Evolutionary conservation across 1,139 yeast genomes (phyloP), one percentile per base, ranked within the genome.

Genomic region (Yamadazyma diospyri): DNA sequence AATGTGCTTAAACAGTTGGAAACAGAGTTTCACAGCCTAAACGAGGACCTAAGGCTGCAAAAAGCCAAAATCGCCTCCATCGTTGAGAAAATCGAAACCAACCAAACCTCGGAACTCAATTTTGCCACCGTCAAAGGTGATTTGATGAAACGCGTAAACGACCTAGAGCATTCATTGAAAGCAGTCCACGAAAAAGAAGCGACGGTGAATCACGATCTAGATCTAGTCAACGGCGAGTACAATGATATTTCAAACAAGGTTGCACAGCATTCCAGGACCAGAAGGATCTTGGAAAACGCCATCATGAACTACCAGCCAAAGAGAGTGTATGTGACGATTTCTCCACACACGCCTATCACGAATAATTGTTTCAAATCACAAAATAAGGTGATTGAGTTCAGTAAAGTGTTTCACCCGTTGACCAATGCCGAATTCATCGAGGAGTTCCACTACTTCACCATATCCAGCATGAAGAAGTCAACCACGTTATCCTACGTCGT

Each of bases 221-320:
- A 29, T 6, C 4, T 18, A 8, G 15, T 20, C 11, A 17, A 27
- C 6, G 6, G 10, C 2, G 25, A 34, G 4, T 37, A 37, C 14
- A 29, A 29, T 3, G 43, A 41, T 11, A 27, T 32, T 11, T 16
- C 21, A 2, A 16, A 15, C 5, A 43, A 41, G 23, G 24, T 41
- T 5, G 16, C 29, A 8, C 29, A 51, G 12, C 59, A 61, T 35
- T 51, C 53, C 8, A 33, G 35, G 4, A 61, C 60, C 35, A 40
- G 72, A 41, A 56, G 72, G 38, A 59, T 64, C 6, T 53, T 77
- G 24, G 78, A 76, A 46, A 72, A 75, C 43, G 63, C 77, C 2
- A 76, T 78, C 6, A 69, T 74, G 59, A 71, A 74, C 28, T 51
- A 66, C 30, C 58, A 62, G 33, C 68, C 68, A 0, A 61, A 57